Base-by-base conservation (phyloP, 495 filamentous ascomycete species). In the Friedmanniomyces simplex region DNA sequence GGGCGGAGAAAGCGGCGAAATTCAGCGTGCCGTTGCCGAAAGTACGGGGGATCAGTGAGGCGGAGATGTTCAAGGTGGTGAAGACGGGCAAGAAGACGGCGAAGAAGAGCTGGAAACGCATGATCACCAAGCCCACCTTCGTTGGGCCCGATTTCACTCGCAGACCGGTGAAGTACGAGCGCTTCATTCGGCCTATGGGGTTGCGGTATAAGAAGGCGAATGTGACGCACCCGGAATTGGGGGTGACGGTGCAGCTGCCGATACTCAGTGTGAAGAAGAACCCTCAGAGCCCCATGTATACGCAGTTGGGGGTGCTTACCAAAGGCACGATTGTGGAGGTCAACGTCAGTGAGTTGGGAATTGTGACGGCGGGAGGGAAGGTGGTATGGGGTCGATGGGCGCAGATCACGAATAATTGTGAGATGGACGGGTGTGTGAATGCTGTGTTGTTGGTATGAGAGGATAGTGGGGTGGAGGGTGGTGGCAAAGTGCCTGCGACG, bases 181-280 rank as follows among this genome's bases (percentile, higher is more conserved):
- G 87, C 16, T 91, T 94, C 63, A 71, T 71, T 56, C 73, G 78
- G 24, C 86, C 86, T 28, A 88, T 89, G 86, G 86, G 83, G 73
- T 71, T 91, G 57, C 79, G 91, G 59, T 95, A 96, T 73, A 96
- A 96, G 77, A 93, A 91, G 73, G 88, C 85, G 59, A 91, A 96
- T 68, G 89, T 96, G 41, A 96, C 89, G 26, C 84, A 89, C 69
- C 87, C 88, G 13, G 87, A 93, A 68, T 72, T 96, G 13, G 84
- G 79, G 49, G 89, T 95, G 16, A 95, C 89, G 2, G 88, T 97
- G 10, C 91, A 98, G 64, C 73, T 98, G 20, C 93, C 91, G 16
- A 96, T 98, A 55, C 79, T 98, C 52, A 79, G 79, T 43, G 93
- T 99, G 63, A 97, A 97, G 79, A 97, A 99, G 84, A 98, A 96